Evolutionary conservation across 768 basidiomycete species (phyloP).

Genomic region (Tubosaeta sp.): DNA sequence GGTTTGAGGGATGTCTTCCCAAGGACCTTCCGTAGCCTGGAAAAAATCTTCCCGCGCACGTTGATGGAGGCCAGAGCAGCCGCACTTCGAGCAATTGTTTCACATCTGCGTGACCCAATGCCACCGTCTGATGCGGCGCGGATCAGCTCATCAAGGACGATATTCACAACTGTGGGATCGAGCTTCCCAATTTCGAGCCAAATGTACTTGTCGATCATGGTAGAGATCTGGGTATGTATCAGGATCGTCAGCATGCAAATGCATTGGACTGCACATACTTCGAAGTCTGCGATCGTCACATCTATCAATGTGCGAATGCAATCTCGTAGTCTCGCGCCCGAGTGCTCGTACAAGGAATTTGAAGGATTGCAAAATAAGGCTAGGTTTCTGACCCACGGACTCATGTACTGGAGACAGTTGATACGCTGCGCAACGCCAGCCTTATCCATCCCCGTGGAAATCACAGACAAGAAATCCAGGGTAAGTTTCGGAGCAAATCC

Average conservation of each 20-base stretch:
- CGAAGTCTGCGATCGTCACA: conserved; percentile 64
- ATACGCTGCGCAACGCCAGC: conserved; percentile 51
- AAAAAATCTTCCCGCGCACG: conserved; percentile 73
- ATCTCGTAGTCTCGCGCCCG: conserved; percentile 73
- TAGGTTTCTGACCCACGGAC: conserved; percentile 86
- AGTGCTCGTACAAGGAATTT: conserved; percentile 62
- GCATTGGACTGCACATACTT: conserved; percentile 46
- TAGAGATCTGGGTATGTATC: conserved; percentile 47
- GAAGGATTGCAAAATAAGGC: conserved; percentile 66
- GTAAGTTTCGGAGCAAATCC: conserved; percentile 77
- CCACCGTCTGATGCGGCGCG: conserved; percentile 82
- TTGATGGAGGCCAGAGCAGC: conserved; percentile 71
- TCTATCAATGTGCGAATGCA: conserved; percentile 78
- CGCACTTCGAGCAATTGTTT: conserved; percentile 70
- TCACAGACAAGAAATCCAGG: conserved; percentile 85
- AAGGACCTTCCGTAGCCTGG: conserved; percentile 75
- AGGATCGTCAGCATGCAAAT: neutral
- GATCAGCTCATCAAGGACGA: conserved; percentile 76
- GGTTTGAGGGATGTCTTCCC: conserved; percentile 66
- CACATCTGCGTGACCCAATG: conserved; percentile 68
- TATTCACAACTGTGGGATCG: conserved; percentile 62
- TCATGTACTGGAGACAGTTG: conserved; percentile 75
- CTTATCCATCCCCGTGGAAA: conserved; percentile 59
- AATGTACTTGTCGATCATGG: conserved; percentile 65
- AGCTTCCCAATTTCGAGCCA: conserved; percentile 76